Base-by-base conservation (phyloP, 2,329 filamentous ascomycete genomes). In the Phyllosticta capitalensis region DNA sequence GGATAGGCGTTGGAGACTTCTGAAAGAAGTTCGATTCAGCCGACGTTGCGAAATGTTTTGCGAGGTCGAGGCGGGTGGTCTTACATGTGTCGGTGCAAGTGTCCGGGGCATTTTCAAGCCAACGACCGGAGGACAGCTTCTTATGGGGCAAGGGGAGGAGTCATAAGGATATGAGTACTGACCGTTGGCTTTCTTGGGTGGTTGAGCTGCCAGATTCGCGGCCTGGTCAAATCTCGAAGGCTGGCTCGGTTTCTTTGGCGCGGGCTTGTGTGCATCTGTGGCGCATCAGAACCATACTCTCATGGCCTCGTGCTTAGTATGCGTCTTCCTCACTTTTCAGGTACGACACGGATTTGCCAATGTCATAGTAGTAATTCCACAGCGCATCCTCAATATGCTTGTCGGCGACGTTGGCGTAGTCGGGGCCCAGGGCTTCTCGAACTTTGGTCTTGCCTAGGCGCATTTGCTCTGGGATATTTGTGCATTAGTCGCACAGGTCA, bases 351-450 rank as follows among this genome's bases (percentile, higher is more conserved):
- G 90, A 85, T 73, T 96, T 96, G 60, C 85, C 87, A 28, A 96
- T 80, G 67, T 99, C 92, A 71, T 92, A 97, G 72, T 92, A 97
- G 73, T 96, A 96, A 74, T 99, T 85, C 90, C 91, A 97, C 17
- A 99, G 75, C 0, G 92, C 83, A 62, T 97, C 92, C 71, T 95
- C 85, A 63, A 96, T 92, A 69, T 96, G 87, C 45, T 79, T 76
- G 61, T 87, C 83, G 5, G 82, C 79, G n/a, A 82, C 76, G 6
- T 22, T 59, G 3, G 58, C 26, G 50, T 22, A 56, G 10, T 60
- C 58, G 9, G 58, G 2, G 1, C 84, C 87, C n/a, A 96, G 77
- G 9, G 81, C 80, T 62, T 79, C 78, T 61, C 83, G 81, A 38
- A 95, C 87, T 64, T 86, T 79, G 48, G 80, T 77, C 0, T 86